Evolutionary conservation across 768 basidiomycete species (phyloP).

Genomic region (Mycena vitilis): DNA sequence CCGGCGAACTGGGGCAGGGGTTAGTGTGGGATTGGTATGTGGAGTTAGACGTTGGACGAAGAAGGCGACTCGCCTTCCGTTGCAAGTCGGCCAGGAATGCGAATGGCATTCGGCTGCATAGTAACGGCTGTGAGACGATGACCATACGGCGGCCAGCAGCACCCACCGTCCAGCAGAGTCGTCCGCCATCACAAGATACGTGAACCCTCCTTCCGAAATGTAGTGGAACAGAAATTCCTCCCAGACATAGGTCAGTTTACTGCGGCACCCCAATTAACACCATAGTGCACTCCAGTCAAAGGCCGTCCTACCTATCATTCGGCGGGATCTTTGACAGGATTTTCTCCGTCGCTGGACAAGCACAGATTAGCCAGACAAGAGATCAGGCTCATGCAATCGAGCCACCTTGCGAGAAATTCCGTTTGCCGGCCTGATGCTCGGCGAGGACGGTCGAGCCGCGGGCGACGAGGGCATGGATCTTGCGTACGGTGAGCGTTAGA

Average conservation of each 20-base stretch:
- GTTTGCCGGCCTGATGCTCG: constrained; percentile 83
- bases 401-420: constrained; percentile 91
- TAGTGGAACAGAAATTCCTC: constrained; percentile 96
- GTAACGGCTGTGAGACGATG: constrained; percentile 14
- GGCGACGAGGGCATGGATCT: constrained; percentile 91
- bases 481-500: neutral
- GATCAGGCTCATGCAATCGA: neutral
- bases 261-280: constrained; percentile 46
- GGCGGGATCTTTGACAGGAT: constrained; percentile 97
- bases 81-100: constrained; percentile 92
- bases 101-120: constrained; percentile 86
- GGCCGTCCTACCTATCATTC: constrained; percentile 70
- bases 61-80: constrained; percentile 62
- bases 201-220: constrained; percentile 87
- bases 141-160: constrained; percentile 1
- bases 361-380: constrained; percentile 8
- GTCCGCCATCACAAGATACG: constrained; percentile 94
- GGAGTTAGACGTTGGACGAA: neutral
- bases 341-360: constrained; percentile 75
- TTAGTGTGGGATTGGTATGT: neutral
- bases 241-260: constrained; percentile 89
- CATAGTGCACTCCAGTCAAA: neutral
- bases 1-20: constrained; percentile 61
- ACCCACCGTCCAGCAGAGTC: constrained; percentile 88
- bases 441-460: constrained; percentile 85